Percentiles rank a stretch among this genome's conserved stretches.
Evolutionary conservation across 768 basidiomycete species (phyloP).

Genomic region (Hygrocybe coccinea): DNA sequence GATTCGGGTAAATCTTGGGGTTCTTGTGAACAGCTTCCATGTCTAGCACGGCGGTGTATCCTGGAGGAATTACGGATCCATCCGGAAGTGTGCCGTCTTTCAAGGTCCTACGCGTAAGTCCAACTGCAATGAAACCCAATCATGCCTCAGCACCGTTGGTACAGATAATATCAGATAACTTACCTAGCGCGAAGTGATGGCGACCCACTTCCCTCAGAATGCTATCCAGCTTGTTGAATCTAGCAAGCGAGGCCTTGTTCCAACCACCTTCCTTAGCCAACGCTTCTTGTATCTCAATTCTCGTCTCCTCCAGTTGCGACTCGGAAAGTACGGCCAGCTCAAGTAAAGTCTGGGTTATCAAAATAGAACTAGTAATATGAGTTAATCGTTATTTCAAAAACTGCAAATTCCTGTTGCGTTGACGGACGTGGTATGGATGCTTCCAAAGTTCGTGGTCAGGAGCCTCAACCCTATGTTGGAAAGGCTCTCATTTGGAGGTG

Average conservation of each 20-base stretch:
- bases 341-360: constrained; percentile 34
- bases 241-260: constrained; percentile 31
- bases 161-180: not conserved
- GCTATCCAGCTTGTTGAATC: constrained; percentile 34
- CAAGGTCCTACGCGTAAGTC: constrained; percentile 27
- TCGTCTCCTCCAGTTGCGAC: constrained; percentile 29
- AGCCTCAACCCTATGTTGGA: constrained; percentile 31
- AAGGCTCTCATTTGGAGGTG: constrained; percentile 28
- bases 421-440: constrained; percentile 37
- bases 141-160: not conserved
- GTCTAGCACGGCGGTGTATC: constrained; percentile 31
- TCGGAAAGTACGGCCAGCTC: constrained; percentile 29
- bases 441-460: constrained; percentile 39
- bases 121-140: constrained; percentile 22
- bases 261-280: constrained; percentile 34
- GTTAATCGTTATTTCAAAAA: not conserved
- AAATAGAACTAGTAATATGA: constrained; percentile 28
- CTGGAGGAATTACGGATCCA: constrained; percentile 30
- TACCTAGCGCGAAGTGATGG: not conserved
- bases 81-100: constrained; percentile 28
- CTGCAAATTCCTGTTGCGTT: not conserved
- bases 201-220: constrained; percentile 35
- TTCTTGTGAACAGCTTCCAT: constrained; percentile 34
- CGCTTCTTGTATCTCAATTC: constrained; percentile 30
- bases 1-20: constrained; percentile 32